Evolutionary conservation across 129 eudicot species (phyloP).

Genomic region (Escallonia rubra): DNA sequence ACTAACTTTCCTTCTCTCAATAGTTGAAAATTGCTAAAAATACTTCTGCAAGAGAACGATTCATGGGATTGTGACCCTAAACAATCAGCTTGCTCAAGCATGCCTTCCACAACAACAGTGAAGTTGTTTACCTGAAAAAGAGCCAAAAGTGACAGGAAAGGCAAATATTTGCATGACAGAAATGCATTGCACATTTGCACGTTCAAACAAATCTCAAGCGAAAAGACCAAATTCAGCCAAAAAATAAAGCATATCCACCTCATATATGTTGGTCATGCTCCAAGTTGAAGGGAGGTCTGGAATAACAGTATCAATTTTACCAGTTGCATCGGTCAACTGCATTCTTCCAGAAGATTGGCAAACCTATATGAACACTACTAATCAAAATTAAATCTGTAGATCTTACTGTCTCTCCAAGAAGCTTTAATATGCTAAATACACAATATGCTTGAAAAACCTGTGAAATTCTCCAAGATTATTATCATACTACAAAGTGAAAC

Average conservation of each 20-base stretch:
- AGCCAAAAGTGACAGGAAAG: slow-evolving; percentile 2
- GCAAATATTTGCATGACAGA: slow-evolving; percentile 6
- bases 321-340: slow-evolving; percentile 81
- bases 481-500: too few relatives aligned
- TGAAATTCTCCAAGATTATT: too few relatives aligned
- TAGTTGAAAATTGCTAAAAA: slow-evolving; percentile 31
- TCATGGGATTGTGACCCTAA: slow-evolving; percentile 26
- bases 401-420: background rate
- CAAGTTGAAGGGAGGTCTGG: slow-evolving; percentile 69
- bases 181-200: background rate
- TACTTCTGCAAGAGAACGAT: slow-evolving; percentile 58
- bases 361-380: slow-evolving; percentile 31
- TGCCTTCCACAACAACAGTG: slow-evolving; percentile 58
- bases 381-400: slow-evolving; percentile 10
- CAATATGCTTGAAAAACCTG: background rate
- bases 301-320: slow-evolving; percentile 56
- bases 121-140: slow-evolving; percentile 57
- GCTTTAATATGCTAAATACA: background rate
- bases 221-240: background rate
- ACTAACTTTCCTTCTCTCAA: slow-evolving; percentile 23
- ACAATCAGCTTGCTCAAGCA: slow-evolving; percentile 21
- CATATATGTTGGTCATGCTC: slow-evolving; percentile 46
- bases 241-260: slow-evolving; percentile 36
- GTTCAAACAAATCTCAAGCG: background rate
- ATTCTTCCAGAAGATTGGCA: slow-evolving; percentile 63